Percentiles rank a stretch among this genome's conserved stretches.
phyloP scores from a whole-genome alignment of 2,329 filamentous ascomycete genomes.

The Xylariaceae sp. region DNA sequence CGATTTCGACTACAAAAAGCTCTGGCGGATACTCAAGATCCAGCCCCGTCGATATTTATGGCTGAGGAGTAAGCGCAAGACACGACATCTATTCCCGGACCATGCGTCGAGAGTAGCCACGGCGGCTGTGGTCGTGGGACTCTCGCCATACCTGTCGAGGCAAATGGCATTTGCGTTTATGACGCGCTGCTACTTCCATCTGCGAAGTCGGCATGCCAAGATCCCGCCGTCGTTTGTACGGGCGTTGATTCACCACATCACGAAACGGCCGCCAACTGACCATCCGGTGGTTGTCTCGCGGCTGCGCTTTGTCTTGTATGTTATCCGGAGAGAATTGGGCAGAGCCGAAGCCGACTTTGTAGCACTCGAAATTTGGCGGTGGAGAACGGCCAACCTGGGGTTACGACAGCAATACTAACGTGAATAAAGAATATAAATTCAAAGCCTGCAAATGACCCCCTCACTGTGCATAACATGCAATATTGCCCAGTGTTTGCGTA shows the following conservation, averaged over 20 bases:
- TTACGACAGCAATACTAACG: neutral
- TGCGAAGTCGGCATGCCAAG: constrained; percentile 22
- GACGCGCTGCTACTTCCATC: constrained; percentile 29
- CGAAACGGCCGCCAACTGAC: constrained; percentile 33
- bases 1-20: constrained; percentile 11
- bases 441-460: neutral
- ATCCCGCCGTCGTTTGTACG: constrained; percentile 27
- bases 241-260: constrained; percentile 32
- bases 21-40: constrained; percentile 19
- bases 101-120: constrained; percentile 15
- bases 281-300: constrained; percentile 33
- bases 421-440: neutral
- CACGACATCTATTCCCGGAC: neutral
- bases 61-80: neutral
- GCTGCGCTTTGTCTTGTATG: constrained; percentile 33
- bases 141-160: constrained; percentile 20
- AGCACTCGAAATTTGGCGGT: constrained; percentile 17
- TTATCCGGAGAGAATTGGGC: constrained; percentile 28
- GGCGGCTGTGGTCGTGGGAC: constrained; percentile 19
- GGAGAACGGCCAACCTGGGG: constrained; percentile 19
- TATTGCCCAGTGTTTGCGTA: no score
- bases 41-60: neutral
- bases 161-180: constrained; percentile 30
- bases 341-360: constrained; percentile 24
- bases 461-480: no score